Percentiles rank a stretch among this genome's conserved stretches.
These are phyloP conservation scores for Solioccasus polychromus DNA, from an alignment of 768 basidiomycete species.

Conservation along the genomic window DNA sequence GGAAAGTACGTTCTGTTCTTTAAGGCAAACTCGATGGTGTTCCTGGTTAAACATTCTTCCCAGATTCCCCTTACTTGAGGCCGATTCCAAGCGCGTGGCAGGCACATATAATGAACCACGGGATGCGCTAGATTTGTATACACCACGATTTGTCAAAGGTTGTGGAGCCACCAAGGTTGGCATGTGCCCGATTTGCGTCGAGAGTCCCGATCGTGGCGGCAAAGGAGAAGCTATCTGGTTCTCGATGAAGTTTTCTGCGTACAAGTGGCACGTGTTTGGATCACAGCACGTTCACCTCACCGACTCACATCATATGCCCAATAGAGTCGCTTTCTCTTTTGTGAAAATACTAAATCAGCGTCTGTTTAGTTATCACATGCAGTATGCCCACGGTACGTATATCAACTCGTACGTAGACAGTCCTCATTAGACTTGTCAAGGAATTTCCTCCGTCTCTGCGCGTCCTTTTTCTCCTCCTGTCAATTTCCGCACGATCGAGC, in stretches of 20 bases:
- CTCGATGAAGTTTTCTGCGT: slow-evolving; percentile 77
- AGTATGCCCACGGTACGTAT: slow-evolving; percentile 67
- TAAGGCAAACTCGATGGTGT: neutral
- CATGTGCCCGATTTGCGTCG: slow-evolving; percentile 74
- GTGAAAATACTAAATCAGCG: slow-evolving; percentile 4
- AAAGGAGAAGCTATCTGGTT: slow-evolving; percentile 65
- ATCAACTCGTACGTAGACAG: neutral
- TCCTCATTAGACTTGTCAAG: slow-evolving; percentile 34
- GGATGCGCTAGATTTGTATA: slow-evolving; percentile 65
- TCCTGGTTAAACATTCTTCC: slow-evolving; percentile 1
- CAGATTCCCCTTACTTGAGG: slow-evolving; percentile 19
- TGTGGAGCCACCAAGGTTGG: slow-evolving; percentile 67
- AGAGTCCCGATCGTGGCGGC: slow-evolving; percentile 58
- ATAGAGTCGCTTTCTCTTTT: slow-evolving; percentile 17
- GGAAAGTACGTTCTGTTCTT: slow-evolving; percentile 35
- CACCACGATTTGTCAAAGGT: slow-evolving; percentile 74
- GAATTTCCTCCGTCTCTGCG: slow-evolving; percentile 66
- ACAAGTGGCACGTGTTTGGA: slow-evolving; percentile 64
- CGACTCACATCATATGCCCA: slow-evolving; percentile 1
- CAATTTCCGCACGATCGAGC: slow-evolving; percentile 49
- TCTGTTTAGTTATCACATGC: slow-evolving; percentile 70
- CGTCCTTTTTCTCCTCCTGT: slow-evolving; percentile 77
- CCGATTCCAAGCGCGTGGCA: slow-evolving; percentile 23
- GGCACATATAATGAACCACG: slow-evolving; percentile 63
- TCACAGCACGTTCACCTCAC: neutral